phyloP scores from a whole-genome alignment of 2,329 filamentous ascomycete species.

The Penicillium sp. region DNA sequence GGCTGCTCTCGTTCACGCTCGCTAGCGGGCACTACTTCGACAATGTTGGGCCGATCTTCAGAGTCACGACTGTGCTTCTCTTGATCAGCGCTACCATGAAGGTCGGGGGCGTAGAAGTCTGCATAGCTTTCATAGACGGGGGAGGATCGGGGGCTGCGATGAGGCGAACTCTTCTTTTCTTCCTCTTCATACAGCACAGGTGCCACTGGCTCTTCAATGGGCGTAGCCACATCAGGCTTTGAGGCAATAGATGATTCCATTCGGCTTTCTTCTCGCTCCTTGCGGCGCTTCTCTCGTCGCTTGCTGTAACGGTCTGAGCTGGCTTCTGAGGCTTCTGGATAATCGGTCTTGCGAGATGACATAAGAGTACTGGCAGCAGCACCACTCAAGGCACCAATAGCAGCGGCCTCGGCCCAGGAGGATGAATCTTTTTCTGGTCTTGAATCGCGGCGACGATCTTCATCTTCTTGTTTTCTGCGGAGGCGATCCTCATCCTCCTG shows the following conservation, averaged over 20 bases:
- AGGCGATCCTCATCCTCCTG: neutral
- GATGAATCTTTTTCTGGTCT: conserved; percentile 29
- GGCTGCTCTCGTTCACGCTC: conserved; percentile 18
- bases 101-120: conserved; percentile 43
- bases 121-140: conserved; percentile 45
- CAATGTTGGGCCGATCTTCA: conserved; percentile 27
- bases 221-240: conserved; percentile 20
- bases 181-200: conserved; percentile 22
- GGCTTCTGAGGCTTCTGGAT: conserved; percentile 30
- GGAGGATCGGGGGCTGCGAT: conserved; percentile 30
- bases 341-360: conserved; percentile 26
- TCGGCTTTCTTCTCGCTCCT: conserved; percentile 18
- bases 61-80: conserved; percentile 22
- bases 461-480: neutral
- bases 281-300: conserved; percentile 42
- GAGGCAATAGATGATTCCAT: conserved; percentile 26
- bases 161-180: conserved; percentile 21
- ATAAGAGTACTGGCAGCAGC: conserved; percentile 47
- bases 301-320: conserved; percentile 39
- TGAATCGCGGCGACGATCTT: neutral
- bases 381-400: conserved; percentile 53
- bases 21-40: conserved; percentile 33
- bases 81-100: conserved; percentile 42
- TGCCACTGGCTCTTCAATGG: conserved; percentile 19
- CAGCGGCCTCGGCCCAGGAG: conserved; percentile 40